Evolutionary conservation across 768 basidiomycete species (phyloP), one percentile per base, ranked within the genome.

Genomic region (Calvatia gigantea): DNA sequence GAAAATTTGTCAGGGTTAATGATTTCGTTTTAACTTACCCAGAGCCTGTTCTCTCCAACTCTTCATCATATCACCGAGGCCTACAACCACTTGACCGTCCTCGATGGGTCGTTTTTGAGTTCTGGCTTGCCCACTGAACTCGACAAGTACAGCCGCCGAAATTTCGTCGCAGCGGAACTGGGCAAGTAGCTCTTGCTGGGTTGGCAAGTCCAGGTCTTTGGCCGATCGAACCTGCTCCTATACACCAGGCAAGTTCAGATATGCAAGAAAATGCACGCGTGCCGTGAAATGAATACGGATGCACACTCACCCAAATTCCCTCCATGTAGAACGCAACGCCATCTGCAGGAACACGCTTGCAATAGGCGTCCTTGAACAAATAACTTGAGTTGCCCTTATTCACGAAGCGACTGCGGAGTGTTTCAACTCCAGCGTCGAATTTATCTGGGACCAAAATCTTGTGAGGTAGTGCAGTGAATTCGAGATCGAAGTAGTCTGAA

Each of bases 81-180:
- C 89, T 15, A 89, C 82, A 1, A 98, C 82, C 1, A 98, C 87
- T 54, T 79, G 83, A n/a, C 97, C 97, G 7, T 78, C 83, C 63
- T 98, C 96, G 29, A 97, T 81, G 0, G 93, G 93, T 54, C 85
- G 76, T 60, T 86, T 84, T 70, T 94, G 89, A 0, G 86, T 83
- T 67, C 89, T 94, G 28, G 86, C 83, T 61, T 90, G 89, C 43
- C 87, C 85, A 52, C 82, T 83, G 76, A 99, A 98, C 59, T 89
- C 87, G 19, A 80, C 73, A 19, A 94, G 74, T 0, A 92, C 94
- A 6, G 78, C 81, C 3, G 87, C 72, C 2, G 94, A 87, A 54
- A 99, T 97, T 70, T 99, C 97, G 65, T 98, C 97, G 60, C 97
- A 99, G n/a, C 97, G 87, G 82, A 98, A 99, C 68, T 99, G 97